phyloP scores from a whole-genome alignment of 768 basidiomycete species.

The Russula sp. region DNA sequence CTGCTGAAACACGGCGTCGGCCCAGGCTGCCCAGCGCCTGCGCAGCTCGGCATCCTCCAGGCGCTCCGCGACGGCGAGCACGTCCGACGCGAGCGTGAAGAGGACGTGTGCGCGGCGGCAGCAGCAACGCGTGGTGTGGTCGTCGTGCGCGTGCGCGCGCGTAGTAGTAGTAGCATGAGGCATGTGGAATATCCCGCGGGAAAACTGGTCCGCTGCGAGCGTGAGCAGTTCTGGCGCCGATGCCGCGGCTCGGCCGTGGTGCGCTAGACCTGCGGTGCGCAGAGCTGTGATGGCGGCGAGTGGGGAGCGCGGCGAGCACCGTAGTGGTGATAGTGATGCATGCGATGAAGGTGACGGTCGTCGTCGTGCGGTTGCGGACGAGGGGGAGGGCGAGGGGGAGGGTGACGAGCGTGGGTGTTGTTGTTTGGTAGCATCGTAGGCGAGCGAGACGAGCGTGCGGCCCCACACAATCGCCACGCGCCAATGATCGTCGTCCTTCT shows the following conservation, averaged over 20 bases:
- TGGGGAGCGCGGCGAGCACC: slow-evolving; percentile 32
- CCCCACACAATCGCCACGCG: slow-evolving; percentile 63
- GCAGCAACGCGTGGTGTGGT: neutral
- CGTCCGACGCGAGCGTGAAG: slow-evolving; percentile 55
- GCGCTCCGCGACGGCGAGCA: slow-evolving; percentile 53
- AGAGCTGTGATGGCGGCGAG: slow-evolving; percentile 43
- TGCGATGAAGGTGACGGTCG: neutral
- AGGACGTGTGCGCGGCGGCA: slow-evolving; percentile 43
- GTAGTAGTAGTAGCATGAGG: slow-evolving; percentile 36
- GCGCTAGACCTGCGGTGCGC: slow-evolving; percentile 44
- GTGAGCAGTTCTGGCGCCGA: slow-evolving; percentile 46
- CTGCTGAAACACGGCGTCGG: slow-evolving; percentile 53
- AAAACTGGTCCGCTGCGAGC: slow-evolving; percentile 63
- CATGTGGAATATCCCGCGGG: slow-evolving; percentile 65
- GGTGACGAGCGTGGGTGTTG: slow-evolving; percentile 4
- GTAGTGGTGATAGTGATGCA: neutral
- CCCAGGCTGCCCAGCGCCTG: slow-evolving; percentile 51
- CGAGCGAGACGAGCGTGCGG: slow-evolving; percentile 52
- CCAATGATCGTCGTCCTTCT: slow-evolving; percentile 48
- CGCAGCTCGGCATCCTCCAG: slow-evolving; percentile 39
- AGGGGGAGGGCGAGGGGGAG: slow-evolving; percentile 20
- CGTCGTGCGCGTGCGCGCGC: too few relatives aligned
- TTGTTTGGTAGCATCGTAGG: slow-evolving; percentile 36
- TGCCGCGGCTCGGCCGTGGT: slow-evolving; percentile 33
- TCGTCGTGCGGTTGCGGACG: neutral